Base-by-base conservation (phyloP, 371 early-diverging fungal species). In the Rhizopus delemar region DNA sequence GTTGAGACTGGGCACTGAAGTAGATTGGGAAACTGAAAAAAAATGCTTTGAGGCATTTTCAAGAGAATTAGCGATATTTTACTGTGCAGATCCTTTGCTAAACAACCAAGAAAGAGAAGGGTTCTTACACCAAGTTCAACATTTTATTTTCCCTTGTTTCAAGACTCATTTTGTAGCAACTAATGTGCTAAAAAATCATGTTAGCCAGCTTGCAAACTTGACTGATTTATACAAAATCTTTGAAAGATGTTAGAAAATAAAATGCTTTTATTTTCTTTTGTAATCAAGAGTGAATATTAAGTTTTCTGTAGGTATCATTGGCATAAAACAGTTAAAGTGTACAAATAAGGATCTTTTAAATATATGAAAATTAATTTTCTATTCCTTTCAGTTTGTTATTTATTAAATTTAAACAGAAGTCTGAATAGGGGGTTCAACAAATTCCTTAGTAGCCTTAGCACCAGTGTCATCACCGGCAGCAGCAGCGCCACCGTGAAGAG, bases 161-260 rank as follows among this genome's bases (percentile, higher is more conserved):
- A 90, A 86, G 63, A 71, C 57, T 57, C 68, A 66, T 36, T 90
- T 90, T 67, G 62, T 78, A 54, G 88, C 92, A 2, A 87, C 92
- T 8, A 66, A 73, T 29, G 50, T 59, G 33, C 59, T 92, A 46
- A 62, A 66, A 8, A 55, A 60, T 29, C 63, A 71, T 43, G 69
- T 94, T 2, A 73, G 88, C 7, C 89, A 87, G 59, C 63, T 97
- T 15, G 93, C 92, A 0, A 85, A 90, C 65, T 74, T 94, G 55
- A 85, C 90, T n/a, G 94, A 95, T 60, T 75, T 96, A 32, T 96
- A 96, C 77, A 89, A 86, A 41, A 89, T 96, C 22, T 97, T 97
- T 83, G 95, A 97, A 69, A 69, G 97, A 46, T 94, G 94, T 65
- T 93, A 64, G 22, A 22, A 22, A 22, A 22, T 22, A 22, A 22